Evolutionary conservation across 768 basidiomycete species (phyloP), one percentile per base, ranked within the genome.

Genomic region (Phlebiopsis gigantea): DNA sequence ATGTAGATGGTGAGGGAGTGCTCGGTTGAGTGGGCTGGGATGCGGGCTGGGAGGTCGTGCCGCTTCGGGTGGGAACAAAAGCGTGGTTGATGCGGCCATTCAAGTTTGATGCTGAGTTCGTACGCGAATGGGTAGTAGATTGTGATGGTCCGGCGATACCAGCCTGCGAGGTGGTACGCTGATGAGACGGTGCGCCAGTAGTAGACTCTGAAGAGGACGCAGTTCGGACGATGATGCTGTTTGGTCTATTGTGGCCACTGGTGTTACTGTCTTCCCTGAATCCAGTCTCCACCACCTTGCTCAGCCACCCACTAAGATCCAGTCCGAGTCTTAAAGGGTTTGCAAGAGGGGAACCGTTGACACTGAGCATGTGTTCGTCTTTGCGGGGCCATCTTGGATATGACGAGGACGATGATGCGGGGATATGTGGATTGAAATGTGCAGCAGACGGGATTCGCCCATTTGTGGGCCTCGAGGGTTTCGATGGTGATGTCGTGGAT

Each of bases 261-360:
- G 45, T 43, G 30, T 56, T 62, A 1, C 43, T 50, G 8, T 58
- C 62, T 2, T 56, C 62, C 29, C 69, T 66, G 10, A 66, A 69
- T 14, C 68, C 70, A 8, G 67, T 67, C 21, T 75, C 75, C 19
- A 64, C 66, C 5, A 73, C 72, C 34, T 67, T 68, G 34, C 73
- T 69, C 25, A 59, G 75, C 75, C 62, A 85, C 78, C 84, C 84
- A 82, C 39, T 78, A 74, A 83, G 66, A 30, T 51, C 50, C 14
- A 51, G 24, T 19, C 84, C 85, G 62, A 85, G 81, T 57, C 83
- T 76, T 64, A 85, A 87, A 0, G 90, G 89, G 66, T 91, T 91
- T 17, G 84, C 82, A 17, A 93, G 76, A 0, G 91, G 91, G 0
- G 88, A 90, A 4, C 91, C 91, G 58, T 93, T 93, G 19, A 87